These are phyloP conservation scores for Metarhizium humberi DNA, from an alignment of 2,329 filamentous ascomycete species.

Conservation along the genomic window DNA sequence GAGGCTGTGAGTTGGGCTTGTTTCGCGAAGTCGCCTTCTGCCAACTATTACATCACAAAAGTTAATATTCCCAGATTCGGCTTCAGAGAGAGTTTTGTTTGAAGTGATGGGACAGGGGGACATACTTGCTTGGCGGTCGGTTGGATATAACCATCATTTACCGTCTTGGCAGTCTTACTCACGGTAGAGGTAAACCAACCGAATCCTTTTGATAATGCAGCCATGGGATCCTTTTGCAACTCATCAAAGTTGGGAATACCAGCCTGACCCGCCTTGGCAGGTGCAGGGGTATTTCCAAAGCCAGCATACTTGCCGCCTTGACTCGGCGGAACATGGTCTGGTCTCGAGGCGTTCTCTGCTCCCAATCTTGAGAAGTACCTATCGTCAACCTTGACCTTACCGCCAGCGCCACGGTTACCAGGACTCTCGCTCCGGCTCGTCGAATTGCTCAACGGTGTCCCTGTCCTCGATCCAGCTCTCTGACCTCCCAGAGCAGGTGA, in stretches of 20 bases:
- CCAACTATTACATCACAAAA: conserved; percentile 43
- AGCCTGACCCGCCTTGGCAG: conserved; percentile 33
- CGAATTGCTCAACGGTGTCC: conserved; percentile 31
- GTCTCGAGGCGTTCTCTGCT: conserved; percentile 67
- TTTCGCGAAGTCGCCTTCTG: conserved; percentile 68
- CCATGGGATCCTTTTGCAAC: conserved; percentile 83
- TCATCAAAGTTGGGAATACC: conserved; percentile 68
- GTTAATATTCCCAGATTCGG: not conserved
- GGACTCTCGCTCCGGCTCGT: conserved; percentile 31
- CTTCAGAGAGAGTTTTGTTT: not conserved
- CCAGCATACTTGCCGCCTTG: conserved; percentile 90
- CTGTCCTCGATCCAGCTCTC: conserved; percentile 27
- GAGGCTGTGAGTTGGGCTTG: conserved; percentile 53
- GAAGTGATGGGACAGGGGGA: not conserved
- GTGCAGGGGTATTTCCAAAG: conserved; percentile 70
- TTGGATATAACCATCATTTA: conserved; percentile 87
- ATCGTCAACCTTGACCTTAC: conserved; percentile 63
- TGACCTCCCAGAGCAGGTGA: conserved; percentile 24
- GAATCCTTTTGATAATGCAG: conserved; percentile 81
- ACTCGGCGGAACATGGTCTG: conserved; percentile 67
- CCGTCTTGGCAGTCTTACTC: conserved; percentile 79
- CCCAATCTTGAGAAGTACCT: conserved; percentile 84
- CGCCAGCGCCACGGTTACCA: not conserved
- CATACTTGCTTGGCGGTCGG: conserved; percentile 56
- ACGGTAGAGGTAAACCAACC: conserved; percentile 89